A percentile compares a stretch with the other conserved stretches of the same genome.
Conservation (phyloP, 2,329 filamentous ascomycete genomes). For the Epichloe amarillans region DNA sequence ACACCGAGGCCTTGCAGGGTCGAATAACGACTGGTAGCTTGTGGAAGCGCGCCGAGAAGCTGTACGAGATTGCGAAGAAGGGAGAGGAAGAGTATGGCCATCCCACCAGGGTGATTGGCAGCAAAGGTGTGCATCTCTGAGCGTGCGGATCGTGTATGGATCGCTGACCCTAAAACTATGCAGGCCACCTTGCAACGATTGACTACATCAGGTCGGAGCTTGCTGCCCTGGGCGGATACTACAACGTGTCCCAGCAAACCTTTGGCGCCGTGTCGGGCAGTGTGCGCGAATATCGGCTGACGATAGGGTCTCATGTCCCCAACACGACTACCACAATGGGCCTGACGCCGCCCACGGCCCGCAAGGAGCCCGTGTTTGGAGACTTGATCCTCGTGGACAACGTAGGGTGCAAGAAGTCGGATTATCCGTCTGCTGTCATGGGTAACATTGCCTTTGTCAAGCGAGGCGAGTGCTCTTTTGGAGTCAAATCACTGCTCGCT, state of each 20-base stretch:
- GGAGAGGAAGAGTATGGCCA: constrained; percentile 49
- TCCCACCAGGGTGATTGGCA: constrained; percentile 59
- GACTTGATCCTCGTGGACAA: constrained; percentile 47
- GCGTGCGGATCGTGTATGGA: neutral
- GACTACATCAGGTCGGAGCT: constrained; percentile 47
- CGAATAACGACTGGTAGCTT: constrained; percentile 44
- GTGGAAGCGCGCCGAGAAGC: constrained; percentile 42
- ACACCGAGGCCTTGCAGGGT: constrained; percentile 41
- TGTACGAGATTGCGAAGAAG: constrained; percentile 49
- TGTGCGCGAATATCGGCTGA: constrained; percentile 43
- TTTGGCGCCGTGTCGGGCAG: constrained; percentile 50
- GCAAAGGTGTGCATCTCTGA: constrained; percentile 31
- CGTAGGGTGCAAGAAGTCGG: constrained; percentile 47
- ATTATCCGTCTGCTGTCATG: constrained; percentile 45
- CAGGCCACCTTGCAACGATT: constrained; percentile 51
- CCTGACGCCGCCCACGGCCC: constrained; percentile 51
- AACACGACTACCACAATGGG: constrained; percentile 43
- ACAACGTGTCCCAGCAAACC: constrained; percentile 46
- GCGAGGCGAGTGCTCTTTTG: constrained; percentile 60
- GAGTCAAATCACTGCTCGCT: constrained; percentile 54
- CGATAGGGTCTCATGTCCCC: constrained; percentile 39
- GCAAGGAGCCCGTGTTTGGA: constrained; percentile 45
- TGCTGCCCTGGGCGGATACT: constrained; percentile 43
- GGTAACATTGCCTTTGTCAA: constrained; percentile 58
- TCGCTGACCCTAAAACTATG: no score